Conservation (phyloP, 805 yeast species). For the Candida schatavii region DNA sequence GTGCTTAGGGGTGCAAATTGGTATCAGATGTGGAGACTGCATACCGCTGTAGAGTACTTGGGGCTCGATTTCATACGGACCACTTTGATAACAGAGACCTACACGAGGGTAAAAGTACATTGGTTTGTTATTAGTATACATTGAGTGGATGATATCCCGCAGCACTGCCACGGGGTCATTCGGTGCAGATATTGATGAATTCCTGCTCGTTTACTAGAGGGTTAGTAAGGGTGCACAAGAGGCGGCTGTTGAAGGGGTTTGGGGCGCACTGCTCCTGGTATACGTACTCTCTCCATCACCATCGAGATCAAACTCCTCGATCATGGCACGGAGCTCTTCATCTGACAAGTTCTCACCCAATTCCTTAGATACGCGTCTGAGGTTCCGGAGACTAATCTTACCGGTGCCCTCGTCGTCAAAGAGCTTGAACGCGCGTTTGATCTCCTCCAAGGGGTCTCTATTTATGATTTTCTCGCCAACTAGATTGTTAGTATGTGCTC, state of each 20-base stretch:
- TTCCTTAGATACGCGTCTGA: slow-evolving; percentile 87
- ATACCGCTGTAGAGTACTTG: too few relatives aligned
- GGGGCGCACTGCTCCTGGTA: slow-evolving; percentile 2
- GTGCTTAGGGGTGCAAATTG: too few relatives aligned
- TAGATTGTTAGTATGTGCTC: slow-evolving; percentile 28
- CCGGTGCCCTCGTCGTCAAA: slow-evolving; percentile 91
- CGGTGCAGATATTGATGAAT: slow-evolving; percentile 84
- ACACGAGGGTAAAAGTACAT: too few relatives aligned
- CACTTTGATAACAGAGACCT: too few relatives aligned
- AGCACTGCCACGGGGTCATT: slow-evolving; percentile 22
- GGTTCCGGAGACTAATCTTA: slow-evolving; percentile 73
- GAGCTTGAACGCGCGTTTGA: slow-evolving; percentile 80
- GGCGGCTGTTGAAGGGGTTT: background rate
- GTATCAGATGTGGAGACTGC: too few relatives aligned
- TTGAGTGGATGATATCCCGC: background rate
- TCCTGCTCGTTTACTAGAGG: slow-evolving; percentile 72
- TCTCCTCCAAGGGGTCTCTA: slow-evolving; percentile 91
- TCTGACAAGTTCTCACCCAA: slow-evolving; percentile 89
- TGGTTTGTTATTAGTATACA: background rate
- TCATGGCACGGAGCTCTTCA: slow-evolving; percentile 93
- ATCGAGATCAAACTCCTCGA: slow-evolving; percentile 93
- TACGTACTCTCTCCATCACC: slow-evolving; percentile 85
- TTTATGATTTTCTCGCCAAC: slow-evolving; percentile 81
- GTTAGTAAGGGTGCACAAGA: slow-evolving; percentile 24
- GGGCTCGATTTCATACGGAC: too few relatives aligned